phyloP scores from a whole-genome alignment of 306 rosid genomes.

The Cotoneaster glaucophyllus region DNA sequence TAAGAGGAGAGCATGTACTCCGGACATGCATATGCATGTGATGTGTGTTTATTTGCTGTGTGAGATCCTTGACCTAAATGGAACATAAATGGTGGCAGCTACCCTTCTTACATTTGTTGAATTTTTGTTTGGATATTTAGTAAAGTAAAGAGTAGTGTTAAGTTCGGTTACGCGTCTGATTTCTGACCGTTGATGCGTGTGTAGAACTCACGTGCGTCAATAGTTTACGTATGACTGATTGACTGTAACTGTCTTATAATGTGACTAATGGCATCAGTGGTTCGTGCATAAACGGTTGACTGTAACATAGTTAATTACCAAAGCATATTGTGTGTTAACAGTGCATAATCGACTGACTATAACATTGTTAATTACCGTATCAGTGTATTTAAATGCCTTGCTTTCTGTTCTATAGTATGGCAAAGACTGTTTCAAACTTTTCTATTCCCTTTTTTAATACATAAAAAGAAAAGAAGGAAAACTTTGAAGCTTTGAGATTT shows the following conservation, averaged over 20 bases:
- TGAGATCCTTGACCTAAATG: background rate
- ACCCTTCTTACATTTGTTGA: background rate
- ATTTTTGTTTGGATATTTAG: background rate
- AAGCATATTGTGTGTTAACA: no score
- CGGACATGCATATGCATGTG: background rate
- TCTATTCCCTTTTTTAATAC: no score
- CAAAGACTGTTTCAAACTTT: background rate
- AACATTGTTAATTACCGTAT: background rate
- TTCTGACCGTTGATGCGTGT: background rate
- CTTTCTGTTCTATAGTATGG: background rate
- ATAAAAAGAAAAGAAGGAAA: background rate
- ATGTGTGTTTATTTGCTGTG: background rate
- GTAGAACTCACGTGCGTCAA: no score
- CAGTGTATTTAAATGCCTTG: background rate
- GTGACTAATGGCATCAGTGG: no score
- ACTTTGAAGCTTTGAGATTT: background rate
- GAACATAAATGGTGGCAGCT: background rate
- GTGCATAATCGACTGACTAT: no score
- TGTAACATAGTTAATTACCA: no score
- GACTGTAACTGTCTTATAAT: no score
- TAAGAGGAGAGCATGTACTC: background rate
- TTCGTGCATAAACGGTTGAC: no score
- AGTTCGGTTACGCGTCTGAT: background rate
- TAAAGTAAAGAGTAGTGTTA: background rate
- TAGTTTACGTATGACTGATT: no score